Percentiles rank a stretch among this genome's conserved stretches.
Evolutionary conservation across 306 rosid species (phyloP).

Genomic region (Pueraria montana): DNA sequence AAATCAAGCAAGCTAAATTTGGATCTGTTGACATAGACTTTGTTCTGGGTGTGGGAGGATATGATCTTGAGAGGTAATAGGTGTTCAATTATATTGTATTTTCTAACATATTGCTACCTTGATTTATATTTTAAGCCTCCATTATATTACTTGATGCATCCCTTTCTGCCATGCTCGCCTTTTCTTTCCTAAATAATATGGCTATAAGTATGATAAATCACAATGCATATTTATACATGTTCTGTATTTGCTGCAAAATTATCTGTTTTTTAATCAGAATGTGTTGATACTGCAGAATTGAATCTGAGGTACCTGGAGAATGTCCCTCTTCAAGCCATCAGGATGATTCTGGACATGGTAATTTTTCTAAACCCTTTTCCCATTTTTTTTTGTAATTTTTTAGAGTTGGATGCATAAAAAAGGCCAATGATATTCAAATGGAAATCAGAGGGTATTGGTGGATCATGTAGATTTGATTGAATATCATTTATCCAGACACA

Average conservation of each 20-base stretch:
- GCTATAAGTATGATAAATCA: slow-evolving; percentile 8
- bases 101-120: slow-evolving; percentile 29
- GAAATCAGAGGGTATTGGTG: slow-evolving; percentile 11
- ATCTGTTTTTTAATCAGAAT: slow-evolving; percentile 35
- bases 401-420: slow-evolving; percentile 21
- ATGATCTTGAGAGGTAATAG: slow-evolving; percentile 92
- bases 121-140: neutral
- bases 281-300: slow-evolving; percentile 69
- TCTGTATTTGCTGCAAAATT: slow-evolving; percentile 18
- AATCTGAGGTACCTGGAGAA: slow-evolving; percentile 74
- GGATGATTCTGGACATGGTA: slow-evolving; percentile 74
- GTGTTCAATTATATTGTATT: slow-evolving; percentile 49
- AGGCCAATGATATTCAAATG: slow-evolving; percentile 31
- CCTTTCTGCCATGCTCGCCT: neutral
- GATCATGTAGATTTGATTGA: slow-evolving; percentile 32
- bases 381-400: neutral
- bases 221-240: slow-evolving; percentile 17
- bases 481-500: slow-evolving; percentile 18
- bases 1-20: slow-evolving; percentile 78
- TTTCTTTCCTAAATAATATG: slow-evolving; percentile 12
- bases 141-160: slow-evolving; percentile 8
- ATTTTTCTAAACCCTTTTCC: slow-evolving; percentile 21
- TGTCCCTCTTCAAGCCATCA: slow-evolving; percentile 61
- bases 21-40: slow-evolving; percentile 93
- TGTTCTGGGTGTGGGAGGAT: slow-evolving; percentile 94